These are phyloP conservation scores for Salix koriyanagi DNA, from an alignment of 345 rosid genomes.

Conservation along the genomic window DNA sequence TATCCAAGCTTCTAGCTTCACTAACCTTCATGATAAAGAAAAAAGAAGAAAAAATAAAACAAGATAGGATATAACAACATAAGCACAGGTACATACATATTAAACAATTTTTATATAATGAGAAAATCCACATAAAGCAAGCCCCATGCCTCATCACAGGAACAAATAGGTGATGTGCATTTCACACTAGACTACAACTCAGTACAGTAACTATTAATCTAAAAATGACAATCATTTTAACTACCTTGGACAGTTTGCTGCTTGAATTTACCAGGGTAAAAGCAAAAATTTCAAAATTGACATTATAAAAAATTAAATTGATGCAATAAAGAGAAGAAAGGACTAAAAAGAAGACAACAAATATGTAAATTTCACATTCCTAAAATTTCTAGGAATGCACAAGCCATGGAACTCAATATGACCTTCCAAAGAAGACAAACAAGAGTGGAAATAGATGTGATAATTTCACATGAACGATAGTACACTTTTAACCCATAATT, in stretches of 20 bases:
- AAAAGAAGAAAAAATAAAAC: background rate
- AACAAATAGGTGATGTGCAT: background rate
- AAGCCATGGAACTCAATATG: background rate
- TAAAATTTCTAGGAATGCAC: background rate
- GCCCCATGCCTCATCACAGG: background rate
- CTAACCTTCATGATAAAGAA: slow-evolving; percentile 61
- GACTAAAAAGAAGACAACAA: background rate
- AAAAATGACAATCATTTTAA: background rate
- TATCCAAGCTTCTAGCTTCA: slow-evolving; percentile 92
- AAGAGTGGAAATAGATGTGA: background rate
- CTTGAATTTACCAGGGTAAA: background rate
- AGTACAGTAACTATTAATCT: background rate
- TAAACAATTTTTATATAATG: background rate
- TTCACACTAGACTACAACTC: background rate
- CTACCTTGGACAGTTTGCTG: background rate
- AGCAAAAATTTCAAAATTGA: background rate
- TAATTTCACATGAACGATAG: background rate
- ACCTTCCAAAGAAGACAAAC: background rate
- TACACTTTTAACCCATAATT: background rate
- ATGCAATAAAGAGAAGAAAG: background rate
- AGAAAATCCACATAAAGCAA: background rate
- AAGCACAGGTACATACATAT: slow-evolving; percentile 9
- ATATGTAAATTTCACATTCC: background rate
- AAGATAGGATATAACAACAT: slow-evolving; percentile 10
- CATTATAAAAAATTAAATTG: background rate